Conservation (phyloP, 768 basidiomycete genomes). For the Lyophyllum atratum region DNA sequence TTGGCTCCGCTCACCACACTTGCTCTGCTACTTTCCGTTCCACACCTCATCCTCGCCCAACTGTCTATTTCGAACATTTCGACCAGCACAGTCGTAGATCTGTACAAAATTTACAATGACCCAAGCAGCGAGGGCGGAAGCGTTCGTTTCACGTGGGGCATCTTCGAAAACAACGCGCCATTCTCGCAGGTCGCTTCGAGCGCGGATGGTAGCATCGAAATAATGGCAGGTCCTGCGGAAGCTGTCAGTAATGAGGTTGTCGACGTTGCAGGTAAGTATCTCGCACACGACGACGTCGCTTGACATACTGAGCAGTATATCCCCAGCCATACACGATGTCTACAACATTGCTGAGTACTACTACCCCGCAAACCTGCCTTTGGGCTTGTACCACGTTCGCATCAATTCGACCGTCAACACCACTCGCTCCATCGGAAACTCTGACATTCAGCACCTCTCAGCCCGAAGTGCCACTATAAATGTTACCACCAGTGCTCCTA, state of each 20-base stretch:
- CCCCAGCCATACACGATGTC: background rate
- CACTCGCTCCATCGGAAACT: background rate
- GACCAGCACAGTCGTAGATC: background rate
- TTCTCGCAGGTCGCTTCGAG: background rate
- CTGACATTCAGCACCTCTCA: slow-evolving; percentile 1
- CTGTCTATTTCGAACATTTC: background rate
- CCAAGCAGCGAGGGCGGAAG: background rate
- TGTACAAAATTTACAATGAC: background rate
- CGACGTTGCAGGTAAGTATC: background rate
- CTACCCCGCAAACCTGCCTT: slow-evolving; percentile 4
- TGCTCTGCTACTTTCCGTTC: background rate
- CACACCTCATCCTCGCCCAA: background rate
- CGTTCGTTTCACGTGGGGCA: background rate
- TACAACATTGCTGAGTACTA: background rate
- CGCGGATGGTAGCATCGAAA: background rate
- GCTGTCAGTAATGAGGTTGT: slow-evolving; percentile 2
- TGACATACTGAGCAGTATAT: background rate
- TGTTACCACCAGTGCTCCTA: slow-evolving; percentile 5
- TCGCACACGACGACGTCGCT: too few species aligned
- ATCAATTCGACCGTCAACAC: slow-evolving; percentile 6
- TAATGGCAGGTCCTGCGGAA: slow-evolving; percentile 4
- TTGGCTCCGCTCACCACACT: background rate
- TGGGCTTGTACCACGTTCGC: slow-evolving; percentile 7
- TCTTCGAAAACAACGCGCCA: background rate
- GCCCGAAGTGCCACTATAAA: slow-evolving; percentile 4